Conservation (phyloP, 352 stramenopile genomes). For the Thalassiosira delicatula region DNA sequence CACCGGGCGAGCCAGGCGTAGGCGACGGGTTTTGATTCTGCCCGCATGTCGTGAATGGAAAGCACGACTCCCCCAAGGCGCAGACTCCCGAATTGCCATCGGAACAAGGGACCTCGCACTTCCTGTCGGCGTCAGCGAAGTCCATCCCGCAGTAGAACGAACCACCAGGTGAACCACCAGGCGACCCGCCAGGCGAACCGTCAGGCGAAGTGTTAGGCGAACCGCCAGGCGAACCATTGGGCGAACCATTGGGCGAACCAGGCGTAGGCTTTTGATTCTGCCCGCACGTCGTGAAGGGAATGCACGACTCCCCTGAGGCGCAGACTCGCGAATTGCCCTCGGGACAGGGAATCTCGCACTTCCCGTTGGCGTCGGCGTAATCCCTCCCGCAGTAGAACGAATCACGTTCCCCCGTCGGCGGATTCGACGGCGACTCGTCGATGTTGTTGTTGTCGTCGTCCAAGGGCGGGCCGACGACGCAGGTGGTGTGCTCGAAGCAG, state of each 20-base stretch:
- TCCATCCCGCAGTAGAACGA: conserved; percentile 61
- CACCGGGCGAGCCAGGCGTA: no score
- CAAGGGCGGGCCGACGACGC: not conserved
- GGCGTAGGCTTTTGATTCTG: conserved; percentile 30
- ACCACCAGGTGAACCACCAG: no score
- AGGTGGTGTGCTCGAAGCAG: conserved; percentile 62
- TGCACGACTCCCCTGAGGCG: conserved; percentile 40
- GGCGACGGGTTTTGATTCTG: conserved; percentile 23
- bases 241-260: no score
- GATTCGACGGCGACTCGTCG: not conserved
- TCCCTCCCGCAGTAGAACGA: conserved; percentile 56
- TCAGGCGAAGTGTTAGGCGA: no score
- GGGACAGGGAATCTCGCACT: conserved; percentile 52
- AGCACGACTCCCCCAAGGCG: conserved; percentile 51
- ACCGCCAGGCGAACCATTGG: no score
- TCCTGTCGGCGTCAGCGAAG: conserved; percentile 50
- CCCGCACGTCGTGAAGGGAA: conserved; percentile 44
- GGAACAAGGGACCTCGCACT: conserved; percentile 47
- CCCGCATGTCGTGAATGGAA: conserved; percentile 62
- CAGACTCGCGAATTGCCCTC: conserved; percentile 37
- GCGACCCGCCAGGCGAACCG: conserved; percentile 20
- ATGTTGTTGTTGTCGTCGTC: conserved; percentile 26
- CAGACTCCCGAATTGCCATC: conserved; percentile 40
- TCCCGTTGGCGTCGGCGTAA: conserved; percentile 42
- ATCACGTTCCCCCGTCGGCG: not conserved